Base-by-base conservation (phyloP, 208 protist genomes). In the Phytomonas sp. region DNA sequence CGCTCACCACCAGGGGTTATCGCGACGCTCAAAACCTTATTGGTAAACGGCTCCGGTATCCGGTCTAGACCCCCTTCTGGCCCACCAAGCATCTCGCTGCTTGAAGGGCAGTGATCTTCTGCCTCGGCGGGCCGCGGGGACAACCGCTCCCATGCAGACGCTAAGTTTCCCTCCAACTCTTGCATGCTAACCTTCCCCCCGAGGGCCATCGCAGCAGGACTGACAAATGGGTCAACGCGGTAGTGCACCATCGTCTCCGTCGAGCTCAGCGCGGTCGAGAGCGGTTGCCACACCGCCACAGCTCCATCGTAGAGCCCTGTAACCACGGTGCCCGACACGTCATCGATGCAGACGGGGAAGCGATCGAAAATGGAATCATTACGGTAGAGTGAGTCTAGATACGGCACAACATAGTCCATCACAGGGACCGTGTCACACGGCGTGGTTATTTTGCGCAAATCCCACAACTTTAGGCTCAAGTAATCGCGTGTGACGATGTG, bases 401-500 rank as follows among this genome's bases (percentile, higher is more conserved):
- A 89, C 32, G 77, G 76, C 20, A 76, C 59, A 32, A 92, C 78
- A 72, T 93, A 92, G 51, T 78, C 73, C 83, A 94, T 91, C 15
- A 94, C 87, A 43, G 83, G 80, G 30, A 81, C 82, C 74, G 80
- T 81, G 13, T 79, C 75, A 61, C 74, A 93, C 20, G 87, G 81
- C 34, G 71, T 68, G 60, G 80, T 72, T 0, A 87, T 75, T 71
- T 82, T 82, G 23, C 91, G 88, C 46, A 93, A 56, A 59, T 96
- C 91, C 88, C 91, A 96, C 26, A 96, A 74, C 78, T 94, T 93
- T 23, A 96, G 74, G 31, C 87, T 91, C 11, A 92, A 69, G 75
- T 94, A 94, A 71, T 96, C 91, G 43, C 91, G 88, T 11, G 88
- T 91, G 40, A 96, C 79, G 61, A 96, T 78, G 76, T 96, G 85